Conservation (phyloP, 352 stramenopile genomes). For the Saprolegnia parasitica region DNA sequence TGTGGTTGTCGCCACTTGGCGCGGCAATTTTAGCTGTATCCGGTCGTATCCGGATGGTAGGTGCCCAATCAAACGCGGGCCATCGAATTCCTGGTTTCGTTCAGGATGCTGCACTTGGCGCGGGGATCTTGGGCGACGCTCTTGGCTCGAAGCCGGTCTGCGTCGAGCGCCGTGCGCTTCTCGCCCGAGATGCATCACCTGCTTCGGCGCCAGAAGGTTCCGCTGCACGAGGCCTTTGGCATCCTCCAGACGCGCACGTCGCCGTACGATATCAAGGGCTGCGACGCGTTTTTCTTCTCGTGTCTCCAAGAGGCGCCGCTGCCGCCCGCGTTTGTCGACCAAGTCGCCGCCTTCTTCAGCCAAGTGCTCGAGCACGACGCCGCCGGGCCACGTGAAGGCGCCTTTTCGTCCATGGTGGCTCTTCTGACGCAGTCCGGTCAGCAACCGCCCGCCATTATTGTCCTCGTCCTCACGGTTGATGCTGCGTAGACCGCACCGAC, state of each 20-base stretch:
- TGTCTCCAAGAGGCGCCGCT: constrained; percentile 13
- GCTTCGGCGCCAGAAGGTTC: not conserved
- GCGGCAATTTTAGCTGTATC: not conserved
- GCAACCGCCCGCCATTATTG: not conserved
- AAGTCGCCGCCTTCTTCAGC: constrained; percentile 1
- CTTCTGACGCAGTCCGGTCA: constrained; percentile 11
- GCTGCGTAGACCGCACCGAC: not conserved
- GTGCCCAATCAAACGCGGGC: not conserved
- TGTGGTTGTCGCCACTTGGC: too few species aligned
- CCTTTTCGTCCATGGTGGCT: constrained; percentile 4
- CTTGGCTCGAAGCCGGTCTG: too few species aligned
- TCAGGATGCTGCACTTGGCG: not conserved
- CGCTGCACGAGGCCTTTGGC: constrained; percentile 5
- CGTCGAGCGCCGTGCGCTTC: not conserved
- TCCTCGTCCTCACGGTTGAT: too few species aligned
- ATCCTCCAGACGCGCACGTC: not conserved
- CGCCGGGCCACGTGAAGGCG: constrained; percentile 1
- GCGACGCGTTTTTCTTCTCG: constrained; percentile 16
- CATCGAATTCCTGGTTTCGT: not conserved
- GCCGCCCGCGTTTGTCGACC: not conserved
- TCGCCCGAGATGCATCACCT: not conserved
- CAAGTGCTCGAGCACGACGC: not conserved
- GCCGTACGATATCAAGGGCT: constrained; percentile 19
- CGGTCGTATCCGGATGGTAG: not conserved
- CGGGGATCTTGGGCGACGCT: not conserved